A percentile compares a stretch with the other conserved stretches of the same genome.
phyloP scores from a whole-genome alignment of 768 basidiomycete species.

The Leccinum incarnatum region DNA sequence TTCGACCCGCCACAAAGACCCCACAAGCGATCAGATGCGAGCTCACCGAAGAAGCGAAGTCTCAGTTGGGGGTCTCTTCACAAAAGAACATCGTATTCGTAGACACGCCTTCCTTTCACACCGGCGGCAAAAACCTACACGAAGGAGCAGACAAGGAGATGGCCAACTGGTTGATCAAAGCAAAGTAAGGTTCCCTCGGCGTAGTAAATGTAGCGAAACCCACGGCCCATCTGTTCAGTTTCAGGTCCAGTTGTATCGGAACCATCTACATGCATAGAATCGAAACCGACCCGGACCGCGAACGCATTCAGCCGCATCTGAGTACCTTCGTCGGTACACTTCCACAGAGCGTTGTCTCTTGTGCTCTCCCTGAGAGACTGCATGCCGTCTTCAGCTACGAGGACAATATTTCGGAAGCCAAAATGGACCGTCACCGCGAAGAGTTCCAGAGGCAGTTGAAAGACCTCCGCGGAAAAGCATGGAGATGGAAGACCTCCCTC shows the following conservation, averaged over 20 bases:
- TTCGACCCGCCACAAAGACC: not conserved
- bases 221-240: conserved; percentile 2
- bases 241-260: conserved; percentile 4
- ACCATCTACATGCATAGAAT: conserved; percentile 18
- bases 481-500: not conserved
- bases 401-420: accelerated
- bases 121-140: not conserved
- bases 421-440: not conserved
- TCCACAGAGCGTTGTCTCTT: not conserved
- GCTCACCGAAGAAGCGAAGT: too few relatives aligned
- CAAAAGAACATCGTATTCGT: too few relatives aligned
- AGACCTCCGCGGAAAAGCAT: too few relatives aligned
- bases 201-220: not conserved
- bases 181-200: not conserved
- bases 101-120: too few relatives aligned
- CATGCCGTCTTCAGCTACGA: conserved; percentile 11
- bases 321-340: conserved; percentile 9
- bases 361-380: not conserved
- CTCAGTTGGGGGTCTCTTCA: too few relatives aligned
- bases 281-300: not conserved
- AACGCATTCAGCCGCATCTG: conserved; percentile 2
- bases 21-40: too few relatives aligned
- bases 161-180: conserved; percentile 5
- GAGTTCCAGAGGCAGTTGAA: not conserved
- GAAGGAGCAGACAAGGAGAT: not conserved